phyloP scores from a whole-genome alignment of 495 filamentous ascomycete species.

The Penicillium subrubescens region DNA sequence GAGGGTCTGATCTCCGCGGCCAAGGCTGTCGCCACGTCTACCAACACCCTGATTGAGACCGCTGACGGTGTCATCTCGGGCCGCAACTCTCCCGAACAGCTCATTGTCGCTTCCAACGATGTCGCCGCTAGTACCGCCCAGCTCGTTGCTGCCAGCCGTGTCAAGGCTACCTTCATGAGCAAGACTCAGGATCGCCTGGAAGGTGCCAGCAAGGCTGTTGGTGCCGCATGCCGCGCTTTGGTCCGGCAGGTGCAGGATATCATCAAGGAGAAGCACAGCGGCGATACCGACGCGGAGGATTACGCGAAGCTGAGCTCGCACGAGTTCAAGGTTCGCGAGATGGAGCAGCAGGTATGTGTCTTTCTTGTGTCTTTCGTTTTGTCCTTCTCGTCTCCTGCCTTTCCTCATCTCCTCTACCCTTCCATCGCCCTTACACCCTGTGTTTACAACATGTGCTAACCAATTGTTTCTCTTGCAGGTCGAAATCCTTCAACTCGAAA shows the following conservation, averaged over 20 bases:
- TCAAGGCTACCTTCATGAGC: slow-evolving; percentile 98
- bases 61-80: slow-evolving; percentile 92
- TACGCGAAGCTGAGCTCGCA: slow-evolving; percentile 84
- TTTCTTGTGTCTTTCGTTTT: not conserved
- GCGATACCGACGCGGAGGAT: slow-evolving; percentile 76
- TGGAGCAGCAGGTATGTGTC: slow-evolving; percentile 97
- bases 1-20: slow-evolving; percentile 96
- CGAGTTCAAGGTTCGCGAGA: slow-evolving; percentile 97
- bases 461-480: slow-evolving; percentile 57
- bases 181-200: slow-evolving; percentile 92
- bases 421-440: slow-evolving; percentile 11
- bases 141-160: slow-evolving; percentile 90
- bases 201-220: slow-evolving; percentile 89
- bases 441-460: not conserved
- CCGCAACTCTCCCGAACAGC: slow-evolving; percentile 91
- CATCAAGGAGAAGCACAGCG: slow-evolving; percentile 80
- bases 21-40: slow-evolving; percentile 89
- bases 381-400: slow-evolving; percentile 10
- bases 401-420: slow-evolving; percentile 1
- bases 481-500: slow-evolving; percentile 95
- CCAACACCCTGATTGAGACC: slow-evolving; percentile 95
- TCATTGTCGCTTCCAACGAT: slow-evolving; percentile 96
- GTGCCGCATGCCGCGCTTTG: slow-evolving; percentile 79
- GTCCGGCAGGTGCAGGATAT: slow-evolving; percentile 94
- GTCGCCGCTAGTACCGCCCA: slow-evolving; percentile 95